These are phyloP conservation scores for Coemansia sp. DNA, from an alignment of 192 early-diverging fungal species.

Conservation along the genomic window DNA sequence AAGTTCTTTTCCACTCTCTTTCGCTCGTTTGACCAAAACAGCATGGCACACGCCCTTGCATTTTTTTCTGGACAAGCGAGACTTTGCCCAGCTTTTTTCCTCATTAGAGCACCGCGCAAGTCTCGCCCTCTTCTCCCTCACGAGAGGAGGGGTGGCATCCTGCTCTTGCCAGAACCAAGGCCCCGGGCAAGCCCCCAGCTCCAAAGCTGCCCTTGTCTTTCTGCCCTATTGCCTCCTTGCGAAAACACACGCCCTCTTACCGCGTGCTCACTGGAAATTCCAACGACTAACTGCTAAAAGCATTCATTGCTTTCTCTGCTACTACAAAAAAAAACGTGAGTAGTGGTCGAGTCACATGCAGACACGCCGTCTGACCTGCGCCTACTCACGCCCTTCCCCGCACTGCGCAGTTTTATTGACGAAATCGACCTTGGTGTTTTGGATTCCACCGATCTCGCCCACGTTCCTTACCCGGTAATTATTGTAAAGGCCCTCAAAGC, in stretches of 20 bases:
- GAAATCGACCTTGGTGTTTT: slow-evolving; percentile 65
- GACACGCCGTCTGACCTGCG: slow-evolving; percentile 77
- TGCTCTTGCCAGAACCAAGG: neutral
- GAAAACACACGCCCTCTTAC: neutral
- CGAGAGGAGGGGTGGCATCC: neutral
- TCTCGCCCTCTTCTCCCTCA: neutral
- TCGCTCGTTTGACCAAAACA: neutral
- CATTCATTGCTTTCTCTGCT: neutral
- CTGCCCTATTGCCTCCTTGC: neutral
- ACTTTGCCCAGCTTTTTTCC: neutral
- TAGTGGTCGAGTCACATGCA: slow-evolving; percentile 91
- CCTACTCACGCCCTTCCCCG: slow-evolving; percentile 77
- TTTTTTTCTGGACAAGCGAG: neutral
- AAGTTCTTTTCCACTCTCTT: slow-evolving; percentile 30
- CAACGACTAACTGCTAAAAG: neutral
- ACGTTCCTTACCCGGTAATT: slow-evolving; percentile 85
- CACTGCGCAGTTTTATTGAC: slow-evolving; percentile 60
- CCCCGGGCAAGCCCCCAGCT: neutral
- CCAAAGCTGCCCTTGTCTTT: neutral
- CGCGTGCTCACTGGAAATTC: neutral
- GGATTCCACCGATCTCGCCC: slow-evolving; percentile 69
- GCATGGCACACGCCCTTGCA: neutral
- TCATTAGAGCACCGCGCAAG: neutral
- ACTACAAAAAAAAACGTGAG: neutral
- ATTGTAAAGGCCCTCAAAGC: slow-evolving; percentile 71